phyloP scores from a whole-genome alignment of 768 basidiomycete genomes.

The Mycena leptocephala region DNA sequence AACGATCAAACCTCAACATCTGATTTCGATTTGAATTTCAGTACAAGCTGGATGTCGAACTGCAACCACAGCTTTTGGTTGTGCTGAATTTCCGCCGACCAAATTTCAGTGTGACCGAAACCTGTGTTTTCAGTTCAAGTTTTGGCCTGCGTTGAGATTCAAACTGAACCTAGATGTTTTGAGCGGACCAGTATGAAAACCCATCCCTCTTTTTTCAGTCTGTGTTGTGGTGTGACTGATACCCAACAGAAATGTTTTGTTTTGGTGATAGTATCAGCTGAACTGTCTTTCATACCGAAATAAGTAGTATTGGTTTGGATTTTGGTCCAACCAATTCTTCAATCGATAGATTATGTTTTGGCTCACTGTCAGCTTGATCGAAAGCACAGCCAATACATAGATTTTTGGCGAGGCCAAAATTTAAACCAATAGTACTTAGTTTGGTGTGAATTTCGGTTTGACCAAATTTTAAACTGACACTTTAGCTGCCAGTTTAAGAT shows the following conservation, averaged over 20 bases:
- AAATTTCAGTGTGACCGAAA: not conserved
- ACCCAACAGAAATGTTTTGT: not conserved
- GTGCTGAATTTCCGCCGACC: not conserved
- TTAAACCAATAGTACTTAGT: not conserved
- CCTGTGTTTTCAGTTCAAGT: not conserved
- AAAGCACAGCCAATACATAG: not conserved
- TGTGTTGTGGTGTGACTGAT: too few relatives aligned
- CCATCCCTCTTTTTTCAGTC: too few relatives aligned
- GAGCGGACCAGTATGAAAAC: not conserved
- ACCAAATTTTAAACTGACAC: not conserved
- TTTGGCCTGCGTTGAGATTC: not conserved
- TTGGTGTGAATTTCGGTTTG: not conserved
- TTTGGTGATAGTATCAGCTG: too few relatives aligned
- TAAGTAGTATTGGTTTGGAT: not conserved
- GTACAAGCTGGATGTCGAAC: not conserved
- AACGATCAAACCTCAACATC: not conserved
- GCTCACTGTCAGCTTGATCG: too few relatives aligned
- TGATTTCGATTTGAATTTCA: not conserved
- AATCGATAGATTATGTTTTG: too few relatives aligned
- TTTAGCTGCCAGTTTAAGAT: not conserved
- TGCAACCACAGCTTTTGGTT: not conserved
- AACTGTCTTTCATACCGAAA: too few relatives aligned
- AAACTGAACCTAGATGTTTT: not conserved
- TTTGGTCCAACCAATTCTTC: too few relatives aligned
- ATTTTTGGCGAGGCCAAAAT: too few relatives aligned